Evolutionary conservation across 768 basidiomycete genomes (phyloP), one percentile per base, ranked within the genome.

Genomic region (Podaxis sp.): DNA sequence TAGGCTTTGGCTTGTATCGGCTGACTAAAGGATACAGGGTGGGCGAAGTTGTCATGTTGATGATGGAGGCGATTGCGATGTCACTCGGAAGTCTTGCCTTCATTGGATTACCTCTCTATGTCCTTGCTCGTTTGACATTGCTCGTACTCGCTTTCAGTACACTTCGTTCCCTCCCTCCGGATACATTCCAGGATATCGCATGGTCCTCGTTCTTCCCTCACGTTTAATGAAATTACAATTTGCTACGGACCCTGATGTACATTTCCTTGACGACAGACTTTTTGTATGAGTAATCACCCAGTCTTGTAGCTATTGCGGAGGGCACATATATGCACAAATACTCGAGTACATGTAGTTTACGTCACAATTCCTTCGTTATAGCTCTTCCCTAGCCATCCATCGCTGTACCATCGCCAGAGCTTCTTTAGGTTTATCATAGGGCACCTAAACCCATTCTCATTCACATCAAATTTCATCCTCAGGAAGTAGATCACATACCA

Each of bases 401-500:
- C 59, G 59, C 51, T 65, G 64, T 19, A 65, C 55, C 59, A 65
- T 61, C 15, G 40, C 54, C 39, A 65, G 42, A 12, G 64, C 52
- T 44, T 65, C 59, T 17, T 65, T 61, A 13, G 64, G 64, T 57
- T 65, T 65, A 57, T 65, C 59, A 46, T 57, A 60, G 7, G 64
- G 64, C 2, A 57, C 64, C 64, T 65, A 36, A 30, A 12, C 8
- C 3, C n/a, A 49, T 17, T n/a, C 17, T n/a, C 33, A 13, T 6
- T 28, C 6, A 12, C 3, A 11, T 39, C 19, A 52, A 39, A 40
- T 6, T 12, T 13, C 26, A 30, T 40, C 19, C 39, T 8, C 5
- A 39, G 4, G 3, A 26, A 5, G 22, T 19, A 46, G 42, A 36
- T 19, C 3, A 75, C 80, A 64, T 69, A 84, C 83, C 84, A 86